Conservation (phyloP, 495 filamentous ascomycete genomes). For the Hypoxylon fragiforme region DNA sequence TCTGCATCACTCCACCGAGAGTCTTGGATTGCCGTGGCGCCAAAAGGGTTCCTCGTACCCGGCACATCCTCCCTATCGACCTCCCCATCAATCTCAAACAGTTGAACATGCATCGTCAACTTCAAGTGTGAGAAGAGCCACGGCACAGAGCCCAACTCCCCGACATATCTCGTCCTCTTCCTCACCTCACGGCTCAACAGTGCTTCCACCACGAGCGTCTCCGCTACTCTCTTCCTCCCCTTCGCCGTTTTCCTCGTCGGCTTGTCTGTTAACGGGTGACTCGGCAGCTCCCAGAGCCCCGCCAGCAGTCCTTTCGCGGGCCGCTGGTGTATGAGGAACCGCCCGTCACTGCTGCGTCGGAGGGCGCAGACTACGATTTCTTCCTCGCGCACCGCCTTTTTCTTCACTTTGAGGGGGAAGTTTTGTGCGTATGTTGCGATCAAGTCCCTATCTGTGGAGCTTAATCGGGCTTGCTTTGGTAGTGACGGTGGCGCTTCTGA, state of each 20-base stretch:
- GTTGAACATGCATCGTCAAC: constrained; percentile 51
- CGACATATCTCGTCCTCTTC: constrained; percentile 24
- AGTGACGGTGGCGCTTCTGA: background rate
- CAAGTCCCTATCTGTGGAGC: constrained; percentile 25
- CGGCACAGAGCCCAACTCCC: constrained; percentile 45
- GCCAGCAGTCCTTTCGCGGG: constrained; percentile 50
- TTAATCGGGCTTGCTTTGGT: background rate
- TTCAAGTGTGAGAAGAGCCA: constrained; percentile 54
- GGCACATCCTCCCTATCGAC: constrained; percentile 1
- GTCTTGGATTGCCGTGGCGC: too few relatives aligned
- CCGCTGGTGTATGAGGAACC: constrained; percentile 46
- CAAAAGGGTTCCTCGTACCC: constrained; percentile 1
- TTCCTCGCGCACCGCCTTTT: constrained; percentile 49
- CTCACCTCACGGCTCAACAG: constrained; percentile 7
- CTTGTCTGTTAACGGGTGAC: constrained; percentile 34
- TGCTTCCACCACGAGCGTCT: constrained; percentile 26
- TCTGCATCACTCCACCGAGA: constrained; percentile 39
- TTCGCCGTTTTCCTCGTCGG: constrained; percentile 26
- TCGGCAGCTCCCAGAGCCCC: constrained; percentile 53
- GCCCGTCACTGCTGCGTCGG: constrained; percentile 38
- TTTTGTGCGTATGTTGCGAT: constrained; percentile 44
- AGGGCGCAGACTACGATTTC: constrained; percentile 50
- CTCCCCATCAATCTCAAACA: constrained; percentile 38
- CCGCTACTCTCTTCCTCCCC: constrained; percentile 29
- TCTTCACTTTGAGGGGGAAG: constrained; percentile 45